A percentile compares a stretch with the other conserved stretches of the same genome.
Conservation (phyloP, 257 asterid genomes). For the Salvia splendens region DNA sequence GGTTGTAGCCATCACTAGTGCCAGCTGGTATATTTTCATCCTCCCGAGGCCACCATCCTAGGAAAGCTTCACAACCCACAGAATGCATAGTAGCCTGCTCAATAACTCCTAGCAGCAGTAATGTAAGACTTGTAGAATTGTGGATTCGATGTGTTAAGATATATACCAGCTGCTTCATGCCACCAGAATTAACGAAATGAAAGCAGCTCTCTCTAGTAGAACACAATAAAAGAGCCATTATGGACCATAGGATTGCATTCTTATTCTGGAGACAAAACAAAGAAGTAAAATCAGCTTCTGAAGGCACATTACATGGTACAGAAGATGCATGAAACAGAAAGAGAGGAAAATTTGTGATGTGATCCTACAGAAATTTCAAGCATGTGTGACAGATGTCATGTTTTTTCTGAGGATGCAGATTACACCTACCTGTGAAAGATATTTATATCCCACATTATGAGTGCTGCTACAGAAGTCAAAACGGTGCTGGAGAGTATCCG, state of each 20-base stretch:
- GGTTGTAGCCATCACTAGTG: constrained; percentile 84
- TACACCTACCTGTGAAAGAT: constrained; percentile 67
- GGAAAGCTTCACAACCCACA: constrained; percentile 90
- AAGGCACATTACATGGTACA: not conserved
- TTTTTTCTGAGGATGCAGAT: constrained; percentile 25
- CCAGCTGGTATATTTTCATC: constrained; percentile 73
- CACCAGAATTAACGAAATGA: constrained; percentile 56
- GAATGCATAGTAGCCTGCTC: constrained; percentile 88
- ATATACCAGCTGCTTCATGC: constrained; percentile 88
- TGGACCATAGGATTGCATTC: constrained; percentile 67
- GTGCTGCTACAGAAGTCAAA: constrained; percentile 36
- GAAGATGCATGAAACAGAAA: constrained; percentile 7
- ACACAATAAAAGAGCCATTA: constrained; percentile 72
- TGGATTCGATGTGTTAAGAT: constrained; percentile 46
- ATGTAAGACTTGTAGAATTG: constrained; percentile 53
- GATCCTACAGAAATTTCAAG: constrained; percentile 28
- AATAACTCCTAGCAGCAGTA: constrained; percentile 56
- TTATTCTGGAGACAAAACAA: constrained; percentile 55
- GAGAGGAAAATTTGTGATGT: not conserved
- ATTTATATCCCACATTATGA: constrained; percentile 48
- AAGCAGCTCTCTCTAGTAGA: constrained; percentile 63
- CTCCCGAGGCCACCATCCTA: constrained; percentile 61
- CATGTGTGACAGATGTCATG: constrained; percentile 25
- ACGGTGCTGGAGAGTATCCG: constrained; percentile 46
- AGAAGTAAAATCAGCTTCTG: constrained; percentile 32